Evolutionary conservation across 495 filamentous ascomycete species (phyloP), one percentile per base, ranked within the genome.

Genomic region (Aspergillus baeticus): DNA sequence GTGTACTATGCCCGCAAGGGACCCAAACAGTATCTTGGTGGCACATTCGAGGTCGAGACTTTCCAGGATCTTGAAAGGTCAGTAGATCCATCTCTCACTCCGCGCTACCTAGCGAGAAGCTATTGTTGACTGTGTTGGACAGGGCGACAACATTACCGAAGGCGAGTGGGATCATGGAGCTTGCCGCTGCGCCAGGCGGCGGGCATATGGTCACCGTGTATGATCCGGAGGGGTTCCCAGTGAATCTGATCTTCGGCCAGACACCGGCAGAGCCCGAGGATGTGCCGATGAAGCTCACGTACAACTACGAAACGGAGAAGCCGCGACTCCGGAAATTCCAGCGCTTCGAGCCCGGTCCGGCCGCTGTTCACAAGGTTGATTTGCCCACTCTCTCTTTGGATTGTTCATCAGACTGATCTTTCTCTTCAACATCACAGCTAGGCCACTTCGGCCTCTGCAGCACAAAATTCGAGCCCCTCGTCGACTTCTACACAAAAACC

Each of bases 381-480:
- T 13, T 21, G 17, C 34, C 33, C 22, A 38, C 36, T 3, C 15
- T 26, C n/a, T n/a, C n/a, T n/a, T n/a, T n/a, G n/a, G n/a, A n/a
- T n/a, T n/a, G n/a, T n/a, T n/a, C n/a, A n/a, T n/a, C n/a, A n/a
- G n/a, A n/a, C n/a, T n/a, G n/a, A n/a, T n/a, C n/a, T n/a, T n/a
- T n/a, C n/a, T n/a, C n/a, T n/a, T n/a, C n/a, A n/a, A n/a, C n/a
- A n/a, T n/a, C 26, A 7, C 37, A 70, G 74, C 76, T 91, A 1
- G 88, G 88, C 3, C 88, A 91, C 67, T 91, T 84, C 49, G 88
- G 88, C 8, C 64, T 85, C 38, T 82, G 80, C 62, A 82, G 86
- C 10, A 77, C 78, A 51, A 67, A 86, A 51, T 90, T 87, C 59
- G 72, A 78, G 10, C 70, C 70, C 22, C 69, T 81, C 20, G 66